These are phyloP conservation scores for Puya raimondii DNA, from an alignment of 176 grass and related monocot genomes.

Conservation along the genomic window DNA sequence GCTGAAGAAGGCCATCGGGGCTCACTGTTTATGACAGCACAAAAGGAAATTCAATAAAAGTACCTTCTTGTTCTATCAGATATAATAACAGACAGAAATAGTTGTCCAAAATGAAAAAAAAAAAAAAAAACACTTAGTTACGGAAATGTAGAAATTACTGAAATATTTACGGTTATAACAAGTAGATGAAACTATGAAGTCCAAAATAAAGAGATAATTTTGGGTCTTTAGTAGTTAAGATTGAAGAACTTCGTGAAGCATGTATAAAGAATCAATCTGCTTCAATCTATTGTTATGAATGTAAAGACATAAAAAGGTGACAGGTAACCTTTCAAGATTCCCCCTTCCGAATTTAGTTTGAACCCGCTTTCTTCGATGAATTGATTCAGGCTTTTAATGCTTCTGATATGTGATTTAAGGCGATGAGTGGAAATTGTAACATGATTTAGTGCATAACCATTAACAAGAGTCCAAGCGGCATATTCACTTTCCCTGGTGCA, in stretches of 20 bases:
- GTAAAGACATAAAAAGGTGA: neutral
- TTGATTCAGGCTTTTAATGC: conserved; percentile 63
- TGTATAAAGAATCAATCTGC: neutral
- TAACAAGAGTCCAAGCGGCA: conserved; percentile 94
- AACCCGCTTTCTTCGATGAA: conserved; percentile 86
- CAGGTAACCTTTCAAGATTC: conserved; percentile 69
- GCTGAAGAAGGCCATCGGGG: conserved; percentile 85
- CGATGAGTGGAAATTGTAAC: conserved; percentile 67
- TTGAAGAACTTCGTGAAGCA: neutral
- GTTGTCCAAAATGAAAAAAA: neutral
- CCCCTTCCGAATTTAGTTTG: conserved; percentile 86
- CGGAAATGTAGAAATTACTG: no score
- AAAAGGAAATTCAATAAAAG: conserved; percentile 5
- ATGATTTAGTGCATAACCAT: conserved; percentile 98
- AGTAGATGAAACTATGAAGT: no score
- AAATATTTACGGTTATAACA: no score
- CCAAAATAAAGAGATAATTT: no score
- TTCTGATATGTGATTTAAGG: conserved; percentile 64
- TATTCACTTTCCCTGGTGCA: conserved; percentile 85
- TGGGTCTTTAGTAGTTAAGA: neutral
- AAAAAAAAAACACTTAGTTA: no score
- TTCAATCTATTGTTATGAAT: conserved; percentile 1
- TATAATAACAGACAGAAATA: conserved; percentile 4
- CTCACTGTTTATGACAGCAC: conserved; percentile 53
- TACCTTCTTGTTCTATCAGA: conserved; percentile 9